phyloP scores from a whole-genome alignment of 164 flowering plant genomes.

The Vitis vinifera region DNA sequence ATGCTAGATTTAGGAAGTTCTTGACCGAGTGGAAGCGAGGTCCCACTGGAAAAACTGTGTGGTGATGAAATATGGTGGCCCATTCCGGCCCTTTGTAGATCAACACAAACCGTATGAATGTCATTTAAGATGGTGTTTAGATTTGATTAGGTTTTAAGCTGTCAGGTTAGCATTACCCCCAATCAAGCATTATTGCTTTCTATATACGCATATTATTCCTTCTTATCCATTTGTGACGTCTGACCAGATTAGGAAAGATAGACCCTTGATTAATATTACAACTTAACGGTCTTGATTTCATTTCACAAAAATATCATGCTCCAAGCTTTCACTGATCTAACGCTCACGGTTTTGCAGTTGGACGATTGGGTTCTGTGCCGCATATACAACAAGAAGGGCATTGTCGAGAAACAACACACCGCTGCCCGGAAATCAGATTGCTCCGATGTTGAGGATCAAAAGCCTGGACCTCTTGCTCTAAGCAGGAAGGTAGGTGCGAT shows the following conservation, averaged over 20 bases:
- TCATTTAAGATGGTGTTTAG: background rate
- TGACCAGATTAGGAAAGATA: background rate
- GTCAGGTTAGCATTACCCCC: background rate
- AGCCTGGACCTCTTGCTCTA: conserved; percentile 27
- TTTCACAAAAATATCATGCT: background rate
- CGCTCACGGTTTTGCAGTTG: conserved; percentile 36
- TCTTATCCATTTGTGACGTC: conserved; percentile 9
- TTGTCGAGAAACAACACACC: conserved; percentile 37
- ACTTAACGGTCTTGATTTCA: background rate
- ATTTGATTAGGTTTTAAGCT: background rate
- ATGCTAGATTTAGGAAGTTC: no score
- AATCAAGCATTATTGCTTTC: conserved; percentile 6
- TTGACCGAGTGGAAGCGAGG: no score
- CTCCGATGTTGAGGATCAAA: conserved; percentile 28
- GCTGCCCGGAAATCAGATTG: background rate
- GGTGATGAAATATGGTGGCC: no score
- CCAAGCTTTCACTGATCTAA: conserved; percentile 2
- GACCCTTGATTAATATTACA: background rate
- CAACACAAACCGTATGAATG: no score
- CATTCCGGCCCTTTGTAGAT: no score
- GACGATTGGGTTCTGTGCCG: conserved; percentile 85
- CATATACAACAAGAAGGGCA: conserved; percentile 74
- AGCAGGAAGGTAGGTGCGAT: background rate
- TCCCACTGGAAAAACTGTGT: no score
- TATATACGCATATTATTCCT: conserved; percentile 9